Percentiles rank a stretch among this genome's conserved stretches.
phyloP scores from a whole-genome alignment of 2,329 filamentous ascomycete genomes.

The Fusarium compactum region DNA sequence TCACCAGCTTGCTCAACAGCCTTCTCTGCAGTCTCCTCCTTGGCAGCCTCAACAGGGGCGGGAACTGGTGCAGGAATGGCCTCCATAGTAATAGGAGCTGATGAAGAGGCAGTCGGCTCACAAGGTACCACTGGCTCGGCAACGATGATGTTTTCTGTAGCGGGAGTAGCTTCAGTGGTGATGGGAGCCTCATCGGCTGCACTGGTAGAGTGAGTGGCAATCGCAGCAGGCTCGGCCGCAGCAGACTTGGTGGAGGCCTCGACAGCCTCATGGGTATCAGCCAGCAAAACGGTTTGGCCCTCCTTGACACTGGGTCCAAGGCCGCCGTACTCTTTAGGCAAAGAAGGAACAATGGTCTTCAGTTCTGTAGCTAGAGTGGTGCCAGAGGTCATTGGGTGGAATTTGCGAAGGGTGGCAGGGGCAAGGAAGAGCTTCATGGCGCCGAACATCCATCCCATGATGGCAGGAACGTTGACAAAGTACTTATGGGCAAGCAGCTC shows the following conservation, averaged over 20 bases:
- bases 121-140: conserved; percentile 14
- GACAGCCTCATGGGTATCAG: conserved; percentile 24
- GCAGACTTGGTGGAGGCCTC: conserved; percentile 23
- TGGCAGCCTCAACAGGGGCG: conserved; percentile 34
- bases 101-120: not conserved
- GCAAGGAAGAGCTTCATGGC: conserved; percentile 82
- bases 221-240: not conserved
- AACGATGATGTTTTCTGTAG: conserved; percentile 7
- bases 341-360: conserved; percentile 67
- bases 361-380: conserved; percentile 73
- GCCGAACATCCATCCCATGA: conserved; percentile 90
- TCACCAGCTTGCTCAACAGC: conserved; percentile 29
- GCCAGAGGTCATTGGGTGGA: conserved; percentile 82
- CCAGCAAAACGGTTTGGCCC: conserved; percentile 50
- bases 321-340: conserved; percentile 86
- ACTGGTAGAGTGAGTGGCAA: not conserved
- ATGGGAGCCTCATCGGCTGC: not conserved
- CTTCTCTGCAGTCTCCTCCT: conserved; percentile 34
- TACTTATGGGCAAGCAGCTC: conserved; percentile 89
- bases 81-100: conserved; percentile 1
- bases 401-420: conserved; percentile 80
- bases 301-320: conserved; percentile 64
- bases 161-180: not conserved
- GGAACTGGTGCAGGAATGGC: conserved; percentile 15
- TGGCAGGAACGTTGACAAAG: conserved; percentile 90